A percentile compares a stretch with the other conserved stretches of the same genome.
These are phyloP conservation scores for Exutisphaerella laricina DNA, from an alignment of 2,329 filamentous ascomycete genomes.

Conservation along the genomic window DNA sequence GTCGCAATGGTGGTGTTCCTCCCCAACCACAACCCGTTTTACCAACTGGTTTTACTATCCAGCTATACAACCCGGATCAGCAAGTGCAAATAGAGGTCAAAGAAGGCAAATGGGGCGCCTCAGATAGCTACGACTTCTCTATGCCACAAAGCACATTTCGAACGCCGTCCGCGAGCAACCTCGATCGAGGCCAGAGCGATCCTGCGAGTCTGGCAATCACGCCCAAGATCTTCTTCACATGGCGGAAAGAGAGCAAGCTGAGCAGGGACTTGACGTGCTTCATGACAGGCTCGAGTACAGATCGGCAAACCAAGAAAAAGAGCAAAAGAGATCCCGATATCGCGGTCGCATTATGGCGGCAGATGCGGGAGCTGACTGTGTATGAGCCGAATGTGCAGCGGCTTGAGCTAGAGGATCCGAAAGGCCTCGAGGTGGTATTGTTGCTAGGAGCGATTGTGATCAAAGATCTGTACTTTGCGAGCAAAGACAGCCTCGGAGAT, in stretches of 20 bases:
- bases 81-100: constrained; percentile 65
- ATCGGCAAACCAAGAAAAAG: constrained; percentile 61
- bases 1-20: constrained; percentile 59
- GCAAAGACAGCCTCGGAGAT: constrained; percentile 56
- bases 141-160: constrained; percentile 82
- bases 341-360: constrained; percentile 80
- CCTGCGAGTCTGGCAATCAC: constrained; percentile 48
- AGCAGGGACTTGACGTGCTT: constrained; percentile 86
- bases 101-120: constrained; percentile 71
- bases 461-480: constrained; percentile 54
- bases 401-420: constrained; percentile 88
- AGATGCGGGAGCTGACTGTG: constrained; percentile 71
- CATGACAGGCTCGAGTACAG: constrained; percentile 69
- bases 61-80: constrained; percentile 92
- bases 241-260: constrained; percentile 81
- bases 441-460: constrained; percentile 56
- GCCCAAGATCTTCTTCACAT: constrained; percentile 77
- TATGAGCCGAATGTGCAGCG: constrained; percentile 90
- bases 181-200: constrained; percentile 68
- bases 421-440: constrained; percentile 82
- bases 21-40: constrained; percentile 65
- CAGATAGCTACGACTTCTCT: constrained; percentile 84
- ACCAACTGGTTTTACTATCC: constrained; percentile 73
- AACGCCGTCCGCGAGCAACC: constrained; percentile 66
- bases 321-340: constrained; percentile 85